A percentile compares a stretch with the other conserved stretches of the same genome.
Evolutionary conservation across 768 basidiomycete species (phyloP).

Genomic region (Mycena pura): DNA sequence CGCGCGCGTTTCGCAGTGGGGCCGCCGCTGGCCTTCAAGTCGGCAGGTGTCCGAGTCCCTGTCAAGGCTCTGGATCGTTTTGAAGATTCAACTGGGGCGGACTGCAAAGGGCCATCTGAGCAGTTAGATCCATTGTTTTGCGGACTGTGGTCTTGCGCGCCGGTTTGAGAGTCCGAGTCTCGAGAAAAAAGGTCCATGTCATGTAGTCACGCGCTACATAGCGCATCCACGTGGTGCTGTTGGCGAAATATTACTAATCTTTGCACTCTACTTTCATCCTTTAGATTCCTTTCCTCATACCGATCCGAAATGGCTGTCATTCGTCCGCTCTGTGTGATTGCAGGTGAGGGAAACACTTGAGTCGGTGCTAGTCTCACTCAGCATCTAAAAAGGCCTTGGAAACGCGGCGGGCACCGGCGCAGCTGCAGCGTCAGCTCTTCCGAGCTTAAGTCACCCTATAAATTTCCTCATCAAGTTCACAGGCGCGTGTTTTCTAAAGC

Average conservation of each 20-base stretch:
- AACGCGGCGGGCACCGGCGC: conserved; percentile 63
- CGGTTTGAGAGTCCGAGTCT: too few species aligned
- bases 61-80: too few species aligned
- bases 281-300: too few species aligned
- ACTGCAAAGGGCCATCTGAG: background rate
- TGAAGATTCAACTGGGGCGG: background rate
- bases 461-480: background rate
- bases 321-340: conserved; percentile 20
- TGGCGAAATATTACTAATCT: too few species aligned
- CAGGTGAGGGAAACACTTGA: background rate
- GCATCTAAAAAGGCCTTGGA: conserved; percentile 57
- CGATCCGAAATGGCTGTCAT: conserved; percentile 10
- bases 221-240: too few species aligned
- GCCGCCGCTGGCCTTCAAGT: background rate
- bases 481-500: conserved; percentile 66
- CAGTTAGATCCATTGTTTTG: background rate
- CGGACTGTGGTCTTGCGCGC: too few species aligned
- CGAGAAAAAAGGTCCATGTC: conserved; percentile 8
- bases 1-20: background rate
- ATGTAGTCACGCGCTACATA: too few species aligned
- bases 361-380: background rate
- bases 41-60: background rate
- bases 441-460: background rate
- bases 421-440: conserved; percentile 55
- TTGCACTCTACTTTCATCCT: too few species aligned